Evolutionary conservation across 306 rosid genomes (phyloP), one percentile per base, ranked within the genome.

Genomic region (Citrullus mucosospermus): DNA sequence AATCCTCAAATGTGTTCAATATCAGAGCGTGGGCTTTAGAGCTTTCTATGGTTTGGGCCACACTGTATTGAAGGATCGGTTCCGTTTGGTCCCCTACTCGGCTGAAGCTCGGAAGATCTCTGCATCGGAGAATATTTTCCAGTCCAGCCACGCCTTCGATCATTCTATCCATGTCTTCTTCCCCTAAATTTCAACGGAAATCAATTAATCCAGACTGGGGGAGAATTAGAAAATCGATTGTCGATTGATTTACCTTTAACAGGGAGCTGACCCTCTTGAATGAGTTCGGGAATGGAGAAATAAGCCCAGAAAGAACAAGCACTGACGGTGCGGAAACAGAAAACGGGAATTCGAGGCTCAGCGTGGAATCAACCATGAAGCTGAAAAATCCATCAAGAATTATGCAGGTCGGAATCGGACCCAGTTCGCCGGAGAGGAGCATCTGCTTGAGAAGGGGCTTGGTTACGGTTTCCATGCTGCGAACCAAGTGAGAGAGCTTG

Each of bases 1-100:
- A 75, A 0, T 88, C 92, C 22, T 91, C 91, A 18, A 85, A 89
- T 1, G 96, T 85, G 87, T 91, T 91, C 56, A 89, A 51, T 6
- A 91, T 81, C 4, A 87, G 5, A 2, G 85, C 86, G 6, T 77
- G 62, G 3, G 88, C 88, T 72, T 76, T 39, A 12, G 78, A 41
- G 6, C 85, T 36, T 59, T 84, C 76, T 2, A 20, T 44, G 51
- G 84, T 81, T 48, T 22, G 32, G 10, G 0, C 34, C 36, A 20
- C 55, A 20, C 81, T 0, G 11, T n/a, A 7, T 6, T 75, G 63
- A 14, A 6, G 59, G 0, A 0, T 61, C 30, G 2, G 74, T 18
- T 82, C 76, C 4, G 11, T 22, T 3, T 1, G 7, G 9, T 36
- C 38, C 18, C 6, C 17, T 2, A 7, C 4, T 32, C 84, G 81